Evolutionary conservation across 208 protist genomes (phyloP).

Genomic region (Acanthamoeba castellanii): DNA sequence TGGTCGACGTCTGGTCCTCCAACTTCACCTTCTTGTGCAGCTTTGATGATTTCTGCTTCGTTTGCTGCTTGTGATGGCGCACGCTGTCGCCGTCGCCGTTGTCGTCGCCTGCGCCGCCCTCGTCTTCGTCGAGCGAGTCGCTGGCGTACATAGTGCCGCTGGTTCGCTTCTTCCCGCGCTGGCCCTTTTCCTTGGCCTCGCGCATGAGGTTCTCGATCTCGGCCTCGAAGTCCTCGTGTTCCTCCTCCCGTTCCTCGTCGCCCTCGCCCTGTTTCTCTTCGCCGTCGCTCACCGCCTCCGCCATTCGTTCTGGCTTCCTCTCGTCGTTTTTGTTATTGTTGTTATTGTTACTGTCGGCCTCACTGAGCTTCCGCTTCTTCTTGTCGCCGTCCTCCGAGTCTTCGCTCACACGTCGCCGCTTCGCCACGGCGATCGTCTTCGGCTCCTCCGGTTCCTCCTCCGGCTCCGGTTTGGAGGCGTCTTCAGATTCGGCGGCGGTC

Average conservation of each 20-base stretch:
- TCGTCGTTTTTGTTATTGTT: not conserved
- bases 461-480: not conserved
- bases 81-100: not conserved
- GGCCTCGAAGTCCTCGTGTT: conserved; percentile 23
- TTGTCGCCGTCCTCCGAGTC: not conserved
- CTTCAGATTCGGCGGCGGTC: no score
- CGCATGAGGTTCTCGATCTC: conserved; percentile 59
- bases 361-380: not conserved
- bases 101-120: not conserved
- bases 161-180: conserved; percentile 22
- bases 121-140: conserved; percentile 12
- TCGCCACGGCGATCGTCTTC: not conserved
- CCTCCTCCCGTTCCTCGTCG: not conserved
- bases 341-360: not conserved
- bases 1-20: not conserved
- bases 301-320: not conserved
- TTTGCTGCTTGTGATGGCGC: conserved; percentile 5
- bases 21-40: not conserved
- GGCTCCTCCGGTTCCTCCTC: not conserved
- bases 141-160: not conserved
- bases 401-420: not conserved
- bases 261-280: not conserved
- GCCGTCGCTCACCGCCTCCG: not conserved
- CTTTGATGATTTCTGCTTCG: not conserved
- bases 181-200: conserved; percentile 62